These are phyloP conservation scores for Diaporthe aspalathi DNA, from an alignment of 2,329 filamentous ascomycete genomes.

Conservation along the genomic window DNA sequence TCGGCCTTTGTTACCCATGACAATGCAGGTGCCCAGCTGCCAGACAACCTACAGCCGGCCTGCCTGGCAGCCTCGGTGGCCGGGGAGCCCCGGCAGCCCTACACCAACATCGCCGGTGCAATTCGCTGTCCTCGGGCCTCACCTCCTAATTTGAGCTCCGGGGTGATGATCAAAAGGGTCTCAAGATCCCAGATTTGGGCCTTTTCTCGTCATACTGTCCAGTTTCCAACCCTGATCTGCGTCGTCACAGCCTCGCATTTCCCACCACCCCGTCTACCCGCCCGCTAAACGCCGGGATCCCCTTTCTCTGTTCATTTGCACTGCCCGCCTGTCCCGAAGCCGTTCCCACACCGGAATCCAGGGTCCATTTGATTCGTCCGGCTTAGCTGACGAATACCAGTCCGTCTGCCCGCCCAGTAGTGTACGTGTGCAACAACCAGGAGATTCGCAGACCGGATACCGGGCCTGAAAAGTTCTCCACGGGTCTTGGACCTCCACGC, in stretches of 20 bases:
- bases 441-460: not conserved
- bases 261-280: not conserved
- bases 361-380: conserved; percentile 20
- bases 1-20: not conserved
- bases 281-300: conserved; percentile 24
- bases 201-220: conserved; percentile 22
- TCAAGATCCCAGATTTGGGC: conserved; percentile 18
- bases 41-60: not conserved
- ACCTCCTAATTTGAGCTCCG: conserved; percentile 5
- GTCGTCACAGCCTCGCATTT: conserved; percentile 25
- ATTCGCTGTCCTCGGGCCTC: conserved; percentile 9
- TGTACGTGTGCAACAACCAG: too few species aligned
- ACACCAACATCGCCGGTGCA: not conserved
- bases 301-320: conserved; percentile 26
- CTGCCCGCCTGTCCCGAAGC: conserved; percentile 26
- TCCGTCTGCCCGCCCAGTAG: not conserved
- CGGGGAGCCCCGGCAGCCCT: conserved; percentile 30
- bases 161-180: conserved; percentile 17
- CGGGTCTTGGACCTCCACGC: not conserved
- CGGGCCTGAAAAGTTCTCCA: not conserved
- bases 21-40: not conserved
- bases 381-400: conserved; percentile 22
- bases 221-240: conserved; percentile 9
- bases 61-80: not conserved
- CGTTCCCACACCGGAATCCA: conserved; percentile 15